A percentile compares a stretch with the other conserved stretches of the same genome.
Conservation (phyloP, 305 asterid genomes). For the Fraxinus platypoda region DNA sequence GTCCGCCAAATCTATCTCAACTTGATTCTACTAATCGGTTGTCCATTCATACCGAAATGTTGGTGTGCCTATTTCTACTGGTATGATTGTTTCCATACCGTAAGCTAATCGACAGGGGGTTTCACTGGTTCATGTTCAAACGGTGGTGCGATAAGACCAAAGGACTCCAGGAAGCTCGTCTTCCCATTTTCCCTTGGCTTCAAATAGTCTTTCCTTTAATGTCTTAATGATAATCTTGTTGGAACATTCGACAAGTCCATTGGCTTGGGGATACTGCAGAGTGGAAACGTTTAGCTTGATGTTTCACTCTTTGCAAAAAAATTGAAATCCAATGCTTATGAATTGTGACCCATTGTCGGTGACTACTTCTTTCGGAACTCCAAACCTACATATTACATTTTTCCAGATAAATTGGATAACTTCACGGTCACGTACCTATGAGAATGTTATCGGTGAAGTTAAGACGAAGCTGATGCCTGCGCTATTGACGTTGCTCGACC, state of each 20-base stretch:
- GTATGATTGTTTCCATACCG: background rate
- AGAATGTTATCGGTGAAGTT: background rate
- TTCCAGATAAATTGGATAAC: background rate
- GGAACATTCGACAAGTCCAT: background rate
- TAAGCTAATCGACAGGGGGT: background rate
- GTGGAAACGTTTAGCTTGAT: background rate
- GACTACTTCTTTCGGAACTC: background rate
- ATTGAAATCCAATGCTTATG: background rate
- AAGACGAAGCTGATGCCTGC: too few relatives aligned
- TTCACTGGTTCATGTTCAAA: background rate
- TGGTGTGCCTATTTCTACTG: background rate
- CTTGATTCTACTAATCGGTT: background rate
- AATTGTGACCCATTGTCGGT: background rate
- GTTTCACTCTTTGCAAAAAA: background rate
- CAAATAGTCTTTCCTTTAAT: background rate
- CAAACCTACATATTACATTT: background rate
- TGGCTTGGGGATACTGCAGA: background rate
- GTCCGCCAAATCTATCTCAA: background rate
- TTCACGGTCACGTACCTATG: background rate
- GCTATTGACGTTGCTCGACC: background rate
- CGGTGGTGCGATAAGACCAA: background rate
- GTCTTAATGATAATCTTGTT: background rate
- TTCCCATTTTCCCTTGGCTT: background rate
- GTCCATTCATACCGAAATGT: background rate
- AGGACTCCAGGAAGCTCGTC: background rate